Base-by-base conservation (phyloP, 2,329 filamentous ascomycete genomes). In the Aspergillus novoparasiticus region DNA sequence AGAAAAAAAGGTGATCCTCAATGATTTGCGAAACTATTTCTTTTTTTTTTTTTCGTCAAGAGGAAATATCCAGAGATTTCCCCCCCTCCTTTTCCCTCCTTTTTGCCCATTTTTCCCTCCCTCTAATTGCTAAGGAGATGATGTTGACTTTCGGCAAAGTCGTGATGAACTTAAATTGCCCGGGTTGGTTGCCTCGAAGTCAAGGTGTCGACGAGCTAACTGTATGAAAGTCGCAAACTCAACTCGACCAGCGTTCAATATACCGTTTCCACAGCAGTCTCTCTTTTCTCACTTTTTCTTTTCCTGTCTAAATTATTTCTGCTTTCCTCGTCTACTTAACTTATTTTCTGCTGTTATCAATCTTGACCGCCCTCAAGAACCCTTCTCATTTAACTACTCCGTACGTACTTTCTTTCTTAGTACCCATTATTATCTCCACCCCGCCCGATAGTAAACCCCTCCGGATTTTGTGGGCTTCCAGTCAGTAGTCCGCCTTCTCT, bases 391-490 rank as follows among this genome's bases (percentile, higher is more conserved):
- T 34, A 26, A 32, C 30, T 34, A 16, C 41, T 28, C 26, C 26
- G 26, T 28, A 28, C 26, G 26, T 28, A 28, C 26, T 28, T 28
- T 6, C 26, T 50, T 41, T 39, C 43, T 45, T 53, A 34, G 26
- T 51, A 30, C 28, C 6, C 45, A 46, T 59, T 63, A 63, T 58
- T 51, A 34, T 56, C 65, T 57, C 66, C 61, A 60, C 60, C 50
- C 57, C 60, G 59, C 60, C 67, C 62, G 45, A 62, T 51, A 64
- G 67, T 70, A 65, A 71, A 69, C 70, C 66, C 70, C 65, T 70
- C 69, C 64, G 64, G 66, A 67, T 64, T 68, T 68, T 68, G 57
- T 63, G 55, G 54, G 46, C 58, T 61, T 54, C 32, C 36, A 39
- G 30, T 55, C 30, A 55, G 32, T 23, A 39, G 51, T 55, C 51